Conservation (phyloP, 1,284 basidiomycete genomes). For the Tilletiopsis washingtonensis region DNA sequence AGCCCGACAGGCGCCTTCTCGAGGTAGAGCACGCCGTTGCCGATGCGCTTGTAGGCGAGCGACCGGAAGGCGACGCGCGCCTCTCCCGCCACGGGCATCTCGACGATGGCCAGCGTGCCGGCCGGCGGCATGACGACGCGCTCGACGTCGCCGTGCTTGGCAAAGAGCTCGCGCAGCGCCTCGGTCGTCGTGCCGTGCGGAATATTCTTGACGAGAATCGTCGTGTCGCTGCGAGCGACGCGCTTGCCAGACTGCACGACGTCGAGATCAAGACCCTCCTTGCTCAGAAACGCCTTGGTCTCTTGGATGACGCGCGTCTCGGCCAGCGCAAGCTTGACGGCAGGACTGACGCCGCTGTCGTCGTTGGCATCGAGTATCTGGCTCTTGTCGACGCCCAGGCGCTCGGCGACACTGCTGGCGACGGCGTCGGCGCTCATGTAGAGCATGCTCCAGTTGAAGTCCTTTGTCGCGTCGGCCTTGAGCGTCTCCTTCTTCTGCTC, state of each 20-base stretch:
- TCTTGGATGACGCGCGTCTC: constrained; percentile 94
- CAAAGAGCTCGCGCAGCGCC: constrained; percentile 71
- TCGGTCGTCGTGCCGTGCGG: constrained; percentile 76
- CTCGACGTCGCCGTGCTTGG: constrained; percentile 65
- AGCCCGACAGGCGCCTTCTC: constrained; percentile 81
- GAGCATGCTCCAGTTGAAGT: constrained; percentile 91
- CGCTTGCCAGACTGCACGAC: constrained; percentile 38
- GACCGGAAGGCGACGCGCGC: constrained; percentile 58
- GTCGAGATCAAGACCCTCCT: constrained; percentile 53
- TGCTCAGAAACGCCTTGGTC: constrained; percentile 71
- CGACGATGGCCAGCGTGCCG: constrained; percentile 87
- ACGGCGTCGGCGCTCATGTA: constrained; percentile 97
- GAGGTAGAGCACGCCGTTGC: constrained; percentile 81
- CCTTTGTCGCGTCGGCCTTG: constrained; percentile 66
- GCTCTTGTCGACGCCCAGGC: constrained; percentile 73
- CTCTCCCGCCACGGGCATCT: constrained; percentile 60
- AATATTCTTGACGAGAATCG: constrained; percentile 91
- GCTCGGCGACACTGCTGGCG: constrained; percentile 68
- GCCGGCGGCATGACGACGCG: constrained; percentile 80
- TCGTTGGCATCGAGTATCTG: constrained; percentile 64
- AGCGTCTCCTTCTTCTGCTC: constrained; percentile 58
- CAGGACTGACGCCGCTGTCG: constrained; percentile 52
- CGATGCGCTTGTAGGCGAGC: constrained; percentile 78
- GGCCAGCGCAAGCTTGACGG: constrained; percentile 88
- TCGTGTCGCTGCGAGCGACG: constrained; percentile 55